Evolutionary conservation across 768 basidiomycete genomes (phyloP).

Genomic region (Rhodotorula sphaerocarpa): DNA sequence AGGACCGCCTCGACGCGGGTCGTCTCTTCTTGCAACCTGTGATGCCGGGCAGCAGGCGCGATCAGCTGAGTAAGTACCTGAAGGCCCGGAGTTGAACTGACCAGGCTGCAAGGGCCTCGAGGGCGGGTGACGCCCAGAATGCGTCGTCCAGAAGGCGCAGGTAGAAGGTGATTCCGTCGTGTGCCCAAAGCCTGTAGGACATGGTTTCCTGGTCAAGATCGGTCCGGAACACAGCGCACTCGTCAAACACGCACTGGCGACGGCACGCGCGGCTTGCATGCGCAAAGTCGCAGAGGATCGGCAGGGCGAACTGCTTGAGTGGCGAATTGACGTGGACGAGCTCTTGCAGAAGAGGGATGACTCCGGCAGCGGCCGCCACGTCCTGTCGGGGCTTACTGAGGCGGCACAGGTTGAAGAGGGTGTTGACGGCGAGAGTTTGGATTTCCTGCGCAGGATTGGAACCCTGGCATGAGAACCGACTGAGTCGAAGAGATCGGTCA

Average conservation of each 20-base stretch:
- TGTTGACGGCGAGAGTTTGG: slow-evolving; percentile 93
- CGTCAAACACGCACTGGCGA: slow-evolving; percentile 47
- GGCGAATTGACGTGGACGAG: slow-evolving; percentile 84
- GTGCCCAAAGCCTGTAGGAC: slow-evolving; percentile 56
- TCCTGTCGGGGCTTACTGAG: slow-evolving; percentile 91
- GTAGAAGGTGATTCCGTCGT: slow-evolving; percentile 79
- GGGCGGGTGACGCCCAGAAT: slow-evolving; percentile 82
- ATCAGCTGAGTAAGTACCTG: background rate
- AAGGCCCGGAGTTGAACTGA: slow-evolving; percentile 43
- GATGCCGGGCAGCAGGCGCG: too few species aligned
- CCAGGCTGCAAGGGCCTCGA: slow-evolving; percentile 88
- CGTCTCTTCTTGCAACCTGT: slow-evolving; percentile 89
- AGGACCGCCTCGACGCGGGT: slow-evolving; percentile 85
- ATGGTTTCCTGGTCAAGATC: background rate
- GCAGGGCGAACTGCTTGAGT: slow-evolving; percentile 91
- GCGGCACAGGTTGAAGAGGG: slow-evolving; percentile 90
- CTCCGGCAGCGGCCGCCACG: slow-evolving; percentile 91
- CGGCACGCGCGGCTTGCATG: slow-evolving; percentile 90
- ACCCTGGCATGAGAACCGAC: background rate
- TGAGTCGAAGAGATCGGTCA: background rate
- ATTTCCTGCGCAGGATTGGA: slow-evolving; percentile 60
- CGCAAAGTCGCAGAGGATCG: slow-evolving; percentile 91
- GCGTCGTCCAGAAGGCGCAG: slow-evolving; percentile 68
- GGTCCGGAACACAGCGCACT: background rate
- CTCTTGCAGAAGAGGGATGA: slow-evolving; percentile 80